Evolutionary conservation across 2,329 filamentous ascomycete genomes (phyloP), one percentile per base, ranked within the genome.

Genomic region (Penicillium sp.): DNA sequence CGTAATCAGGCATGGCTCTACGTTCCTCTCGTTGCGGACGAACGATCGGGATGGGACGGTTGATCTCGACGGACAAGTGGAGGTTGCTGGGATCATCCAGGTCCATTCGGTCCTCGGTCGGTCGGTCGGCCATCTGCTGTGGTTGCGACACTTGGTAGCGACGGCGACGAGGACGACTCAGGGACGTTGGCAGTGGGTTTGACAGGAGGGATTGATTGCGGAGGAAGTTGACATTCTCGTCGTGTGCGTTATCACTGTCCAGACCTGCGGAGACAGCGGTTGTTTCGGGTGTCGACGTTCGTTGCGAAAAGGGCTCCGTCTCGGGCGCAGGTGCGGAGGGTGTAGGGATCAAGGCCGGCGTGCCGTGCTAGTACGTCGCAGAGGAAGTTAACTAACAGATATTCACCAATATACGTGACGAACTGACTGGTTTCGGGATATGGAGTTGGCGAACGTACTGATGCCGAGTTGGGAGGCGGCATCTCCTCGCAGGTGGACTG

Each of bases 161-260:
- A 34, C 66, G 64, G 39, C 66, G 65, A 43, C 64, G 64, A 42
- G 63, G 58, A 38, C 65, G 65, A 51, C 57, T 63, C 33, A 61
- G 51, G 1, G 61, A 54, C 9, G 64, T 49, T 33, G 56, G 18
- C 37, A 57, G 34, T 50, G 61, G 46, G 52, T 60, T 50, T 54
- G 54, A 49, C 51, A 59, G 46, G 57, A 64, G 44, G 58, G 60
- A 39, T 58, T 63, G 64, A 46, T 66, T 70, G 46, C 77, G 73
- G 46, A 80, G 67, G 53, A 78, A 78, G 60, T 64, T 73, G 54
- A 76, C 65, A 63, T 78, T 79, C 51, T 74, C 76, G 59, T 74
- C 65, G 43, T 73, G 64, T 47, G 66, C 70, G 52, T 72, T 70
- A 55, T 76, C 69, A 48, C 57, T 58, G 56, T 71, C 72, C 37